Percentiles rank a stretch among this genome's conserved stretches.
Conservation (phyloP, 768 basidiomycete species). For the Rhodotorula taiwanensis region DNA sequence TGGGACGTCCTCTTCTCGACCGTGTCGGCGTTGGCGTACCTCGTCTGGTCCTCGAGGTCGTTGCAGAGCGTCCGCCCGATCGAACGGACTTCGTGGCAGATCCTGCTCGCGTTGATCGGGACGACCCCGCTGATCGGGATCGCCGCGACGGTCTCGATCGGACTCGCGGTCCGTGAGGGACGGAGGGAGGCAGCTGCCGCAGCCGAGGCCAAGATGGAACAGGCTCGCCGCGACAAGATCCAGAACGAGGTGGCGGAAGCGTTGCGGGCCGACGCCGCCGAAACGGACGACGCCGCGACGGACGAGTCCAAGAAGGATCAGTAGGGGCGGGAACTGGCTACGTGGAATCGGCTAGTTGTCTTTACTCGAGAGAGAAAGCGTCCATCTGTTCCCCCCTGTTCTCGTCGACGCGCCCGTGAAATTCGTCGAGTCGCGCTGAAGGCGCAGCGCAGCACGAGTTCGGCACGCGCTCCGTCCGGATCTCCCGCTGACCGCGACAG, state of each 20-base stretch:
- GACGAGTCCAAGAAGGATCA: background rate
- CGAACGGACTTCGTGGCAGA: background rate
- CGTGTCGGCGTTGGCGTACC: constrained; percentile 17
- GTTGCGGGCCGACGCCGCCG: no score
- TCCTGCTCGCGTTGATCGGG: background rate
- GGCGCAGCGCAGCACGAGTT: no score
- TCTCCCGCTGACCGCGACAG: no score
- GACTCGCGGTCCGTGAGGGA: constrained; percentile 22
- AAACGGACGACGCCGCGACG: no score
- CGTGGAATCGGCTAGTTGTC: no score
- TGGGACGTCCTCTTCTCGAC: constrained; percentile 36
- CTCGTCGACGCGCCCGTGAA: no score
- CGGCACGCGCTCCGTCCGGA: no score
- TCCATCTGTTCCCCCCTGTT: no score
- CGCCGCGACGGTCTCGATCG: constrained; percentile 1
- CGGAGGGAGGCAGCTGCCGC: constrained; percentile 15
- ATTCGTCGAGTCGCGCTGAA: no score
- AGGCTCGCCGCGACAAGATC: background rate
- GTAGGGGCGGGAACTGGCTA: background rate
- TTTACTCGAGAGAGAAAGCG: no score
- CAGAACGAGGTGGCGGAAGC: no score
- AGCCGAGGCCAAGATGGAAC: constrained; percentile 3
- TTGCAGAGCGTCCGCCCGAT: background rate
- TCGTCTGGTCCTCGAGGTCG: background rate
- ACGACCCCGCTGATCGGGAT: constrained; percentile 22